Conservation (phyloP, 805 yeast genomes). For the Hanseniaspora occidentalis region DNA sequence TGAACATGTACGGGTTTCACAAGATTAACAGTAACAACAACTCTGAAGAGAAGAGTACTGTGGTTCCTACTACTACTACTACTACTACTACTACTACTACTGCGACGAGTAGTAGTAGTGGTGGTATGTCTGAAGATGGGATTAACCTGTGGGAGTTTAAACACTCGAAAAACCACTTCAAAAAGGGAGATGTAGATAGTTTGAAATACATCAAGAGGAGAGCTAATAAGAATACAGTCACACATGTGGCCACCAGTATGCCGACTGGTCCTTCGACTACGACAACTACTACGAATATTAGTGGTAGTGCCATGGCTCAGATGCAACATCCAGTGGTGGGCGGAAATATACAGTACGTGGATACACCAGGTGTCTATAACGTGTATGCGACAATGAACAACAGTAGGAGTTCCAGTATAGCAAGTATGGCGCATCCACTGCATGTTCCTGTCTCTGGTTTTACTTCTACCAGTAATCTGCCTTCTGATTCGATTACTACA, state of each 20-base stretch:
- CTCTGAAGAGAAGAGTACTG: too few species aligned
- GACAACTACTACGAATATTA: neutral
- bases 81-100: neutral
- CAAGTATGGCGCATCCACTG: too few species aligned
- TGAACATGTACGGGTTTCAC: constrained; percentile 76
- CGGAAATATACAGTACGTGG: too few species aligned
- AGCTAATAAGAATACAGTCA: constrained; percentile 32
- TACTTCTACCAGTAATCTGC: too few species aligned
- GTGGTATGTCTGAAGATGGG: constrained; percentile 5
- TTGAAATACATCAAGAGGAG: constrained; percentile 70
- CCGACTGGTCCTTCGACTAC: constrained; percentile 6
- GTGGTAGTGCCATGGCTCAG: too few species aligned
- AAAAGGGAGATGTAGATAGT: constrained; percentile 67
- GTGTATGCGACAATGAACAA: too few species aligned
- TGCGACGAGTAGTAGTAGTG: constrained; percentile 1
- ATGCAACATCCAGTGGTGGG: too few species aligned
- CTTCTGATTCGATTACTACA: too few species aligned
- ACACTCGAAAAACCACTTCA: constrained; percentile 68
- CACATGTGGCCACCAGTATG: constrained; percentile 11
- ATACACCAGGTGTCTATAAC: too few species aligned
- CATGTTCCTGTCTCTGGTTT: too few species aligned
- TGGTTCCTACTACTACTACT: constrained; percentile 4
- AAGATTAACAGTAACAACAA: constrained; percentile 32
- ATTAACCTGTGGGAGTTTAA: constrained; percentile 69
- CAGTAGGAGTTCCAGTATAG: too few species aligned